Evolutionary conservation across 345 rosid species (phyloP), one percentile per base, ranked within the genome.

Genomic region (Euclidium syriacum): DNA sequence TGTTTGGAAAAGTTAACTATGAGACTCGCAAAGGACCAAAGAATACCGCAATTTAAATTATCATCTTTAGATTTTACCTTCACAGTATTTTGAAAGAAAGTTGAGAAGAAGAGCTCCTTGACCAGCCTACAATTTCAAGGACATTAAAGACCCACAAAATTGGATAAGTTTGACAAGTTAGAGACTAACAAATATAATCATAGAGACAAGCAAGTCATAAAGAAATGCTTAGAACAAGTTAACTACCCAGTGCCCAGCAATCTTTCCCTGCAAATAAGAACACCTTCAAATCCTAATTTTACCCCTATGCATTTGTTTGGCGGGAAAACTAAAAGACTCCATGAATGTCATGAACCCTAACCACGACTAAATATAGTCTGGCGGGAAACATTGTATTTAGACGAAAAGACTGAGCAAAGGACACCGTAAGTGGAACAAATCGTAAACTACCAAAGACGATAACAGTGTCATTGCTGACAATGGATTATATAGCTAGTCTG

Each of bases 71-170:
- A 24, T 38, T 53, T 62, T 78, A 90, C 99, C 99, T 70, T 88
- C 98, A 46, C 83, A 82, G 71, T 90, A 95, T 74, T 86, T 90
- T 5, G 99, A 90, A 60, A 90, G 87, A 72, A 95, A 86, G 68
- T 88, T 90, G 70, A 95, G 79, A 15, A 95, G 81, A 69, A 95
- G 85, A 63, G 99, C 92, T 51, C 99, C 97, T 74, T 90, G 96
- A 32, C 95, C 98, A 75, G 96, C 95, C 99, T 95, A 59, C 27
- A 15, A 44, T 67, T 67, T 52, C 50, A 78, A 56, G 47, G 30
- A 33, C 40, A 65, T 25, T 58, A 18, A 71, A 38, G 38, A 50
- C 19, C 40, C 42, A 38, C 23, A 30, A 7, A 39, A 29, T 27
- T 27, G 5, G 22, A 55, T 62, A 62, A 62, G 58, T 52, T 25